Conservation (phyloP, 2,329 filamentous ascomycete genomes). For the Phialocephala subalpina region DNA sequence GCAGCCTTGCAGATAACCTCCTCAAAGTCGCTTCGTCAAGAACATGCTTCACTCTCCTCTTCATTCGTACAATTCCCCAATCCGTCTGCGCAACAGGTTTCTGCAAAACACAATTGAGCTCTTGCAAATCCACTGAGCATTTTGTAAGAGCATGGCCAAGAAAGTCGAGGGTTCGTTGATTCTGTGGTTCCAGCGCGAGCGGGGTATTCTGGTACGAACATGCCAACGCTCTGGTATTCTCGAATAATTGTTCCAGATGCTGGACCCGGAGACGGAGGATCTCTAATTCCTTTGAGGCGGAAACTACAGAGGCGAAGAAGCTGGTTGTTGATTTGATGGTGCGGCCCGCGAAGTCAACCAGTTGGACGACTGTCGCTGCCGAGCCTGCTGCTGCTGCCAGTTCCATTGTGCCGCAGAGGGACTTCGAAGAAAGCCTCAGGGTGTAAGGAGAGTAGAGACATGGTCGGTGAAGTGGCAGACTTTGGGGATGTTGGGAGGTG, state of each 20-base stretch:
- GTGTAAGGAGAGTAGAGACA: background rate
- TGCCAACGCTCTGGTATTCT: background rate
- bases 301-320: background rate
- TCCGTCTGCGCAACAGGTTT: background rate
- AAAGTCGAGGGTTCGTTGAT: background rate
- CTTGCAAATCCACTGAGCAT: slow-evolving; percentile 1
- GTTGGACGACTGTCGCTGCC: background rate
- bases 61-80: background rate
- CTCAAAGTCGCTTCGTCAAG: background rate
- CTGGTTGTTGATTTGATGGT: slow-evolving; percentile 8
- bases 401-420: background rate
- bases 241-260: background rate
- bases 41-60: slow-evolving; percentile 3
- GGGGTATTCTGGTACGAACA: slow-evolving; percentile 1
- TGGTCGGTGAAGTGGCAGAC: background rate
- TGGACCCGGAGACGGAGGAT: background rate
- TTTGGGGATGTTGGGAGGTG: background rate
- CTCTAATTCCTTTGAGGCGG: background rate
- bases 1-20: background rate
- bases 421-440: background rate
- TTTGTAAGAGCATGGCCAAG: slow-evolving; percentile 4
- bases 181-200: background rate
- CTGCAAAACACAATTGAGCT: background rate
- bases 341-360: background rate
- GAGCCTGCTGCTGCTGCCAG: background rate